Evolutionary conservation across 108 stramenopile species (phyloP).

Genomic region (Mayamaea pseudoterrestris): DNA sequence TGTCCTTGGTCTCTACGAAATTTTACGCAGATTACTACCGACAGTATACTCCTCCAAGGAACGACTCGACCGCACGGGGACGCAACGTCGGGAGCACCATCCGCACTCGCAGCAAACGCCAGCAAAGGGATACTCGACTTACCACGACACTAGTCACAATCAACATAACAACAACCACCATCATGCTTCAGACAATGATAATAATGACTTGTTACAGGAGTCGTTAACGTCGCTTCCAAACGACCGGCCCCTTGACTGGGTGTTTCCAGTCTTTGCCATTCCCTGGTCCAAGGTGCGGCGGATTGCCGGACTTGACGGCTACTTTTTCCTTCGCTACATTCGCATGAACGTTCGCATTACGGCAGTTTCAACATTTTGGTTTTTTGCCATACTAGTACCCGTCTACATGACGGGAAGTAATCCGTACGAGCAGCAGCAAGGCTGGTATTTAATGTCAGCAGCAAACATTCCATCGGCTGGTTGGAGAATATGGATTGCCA

Average conservation of each 20-base stretch:
- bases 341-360: conserved; percentile 76
- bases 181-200: too few relatives aligned
- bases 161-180: too few relatives aligned
- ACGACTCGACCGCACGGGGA: conserved; percentile 15
- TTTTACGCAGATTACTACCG: conserved; percentile 50
- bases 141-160: too few relatives aligned
- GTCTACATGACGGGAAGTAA: conserved; percentile 54
- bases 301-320: conserved; percentile 79
- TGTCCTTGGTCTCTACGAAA: conserved; percentile 56
- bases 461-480: conserved; percentile 56
- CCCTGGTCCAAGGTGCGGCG: conserved; percentile 59
- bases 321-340: conserved; percentile 82
- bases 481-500: conserved; percentile 76
- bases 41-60: conserved; percentile 50
- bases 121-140: too few relatives aligned
- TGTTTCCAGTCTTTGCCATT: conserved; percentile 41
- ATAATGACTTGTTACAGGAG: too few relatives aligned
- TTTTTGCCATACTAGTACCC: conserved; percentile 51
- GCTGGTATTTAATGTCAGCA: conserved; percentile 79
- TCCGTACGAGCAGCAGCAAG: conserved; percentile 31
- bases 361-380: conserved; percentile 71
- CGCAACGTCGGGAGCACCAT: too few relatives aligned
- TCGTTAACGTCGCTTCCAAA: conserved; percentile 20
- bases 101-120: too few relatives aligned
- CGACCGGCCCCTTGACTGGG: conserved; percentile 55